phyloP scores from a whole-genome alignment of 495 filamentous ascomycete species.

The Penicillium arizonense region DNA sequence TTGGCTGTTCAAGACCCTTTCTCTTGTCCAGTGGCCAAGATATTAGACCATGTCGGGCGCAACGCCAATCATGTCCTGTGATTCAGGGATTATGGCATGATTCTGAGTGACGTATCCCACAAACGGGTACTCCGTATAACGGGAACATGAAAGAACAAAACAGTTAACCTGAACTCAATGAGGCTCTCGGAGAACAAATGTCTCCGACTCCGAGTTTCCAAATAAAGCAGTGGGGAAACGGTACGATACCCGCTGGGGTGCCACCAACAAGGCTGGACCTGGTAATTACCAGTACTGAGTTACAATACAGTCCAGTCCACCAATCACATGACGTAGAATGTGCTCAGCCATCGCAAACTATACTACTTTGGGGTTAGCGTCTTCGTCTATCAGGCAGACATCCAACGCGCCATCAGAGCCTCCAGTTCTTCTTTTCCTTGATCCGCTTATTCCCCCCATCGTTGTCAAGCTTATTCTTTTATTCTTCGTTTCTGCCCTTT shows the following conservation, averaged over 20 bases:
- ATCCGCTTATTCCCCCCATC: constrained; percentile 9
- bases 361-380: constrained; percentile 21
- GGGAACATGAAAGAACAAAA: neutral
- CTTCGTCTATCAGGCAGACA: constrained; percentile 47
- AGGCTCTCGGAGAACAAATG: constrained; percentile 6
- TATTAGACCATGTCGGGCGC: neutral
- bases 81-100: neutral
- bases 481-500: constrained; percentile 8
- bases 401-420: constrained; percentile 31
- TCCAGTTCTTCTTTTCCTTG: constrained; percentile 20
- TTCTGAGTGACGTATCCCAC: neutral
- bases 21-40: neutral
- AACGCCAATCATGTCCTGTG: neutral
- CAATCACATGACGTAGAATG: constrained; percentile 16
- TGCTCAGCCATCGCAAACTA: constrained; percentile 23
- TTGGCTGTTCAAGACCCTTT: neutral
- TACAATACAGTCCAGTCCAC: constrained; percentile 1
- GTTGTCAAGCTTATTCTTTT: constrained; percentile 5
- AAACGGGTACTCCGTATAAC: too few relatives aligned
- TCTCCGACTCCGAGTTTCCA: constrained; percentile 14
- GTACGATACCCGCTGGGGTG: constrained; percentile 6
- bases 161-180: constrained; percentile 1
- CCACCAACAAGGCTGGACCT: neutral
- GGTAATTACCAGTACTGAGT: neutral
- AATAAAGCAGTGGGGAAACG: constrained; percentile 8